phyloP scores from a whole-genome alignment of 192 early-diverging fungal genomes.

The Umbelopsis ramanniana region DNA sequence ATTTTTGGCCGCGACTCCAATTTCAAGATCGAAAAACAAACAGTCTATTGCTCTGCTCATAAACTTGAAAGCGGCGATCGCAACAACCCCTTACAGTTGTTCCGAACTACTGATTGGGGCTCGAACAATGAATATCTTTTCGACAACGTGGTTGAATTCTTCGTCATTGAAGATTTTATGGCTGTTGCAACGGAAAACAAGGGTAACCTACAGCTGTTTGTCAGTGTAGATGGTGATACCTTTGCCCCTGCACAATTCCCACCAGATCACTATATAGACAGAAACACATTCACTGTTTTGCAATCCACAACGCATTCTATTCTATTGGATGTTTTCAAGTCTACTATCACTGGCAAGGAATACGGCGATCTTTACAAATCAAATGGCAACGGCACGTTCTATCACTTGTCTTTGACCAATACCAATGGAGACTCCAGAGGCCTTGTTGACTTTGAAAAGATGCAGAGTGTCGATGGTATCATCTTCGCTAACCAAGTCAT shows the following conservation, averaged over 20 bases:
- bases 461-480: constrained; percentile 85
- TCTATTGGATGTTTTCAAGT: constrained; percentile 78
- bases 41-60: constrained; percentile 76
- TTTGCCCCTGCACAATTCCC: constrained; percentile 85
- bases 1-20: constrained; percentile 71
- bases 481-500: constrained; percentile 86
- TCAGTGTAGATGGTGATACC: constrained; percentile 75
- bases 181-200: constrained; percentile 65
- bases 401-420: constrained; percentile 72
- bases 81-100: constrained; percentile 73
- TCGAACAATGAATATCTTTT: constrained; percentile 51
- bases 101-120: constrained; percentile 50
- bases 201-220: constrained; percentile 62
- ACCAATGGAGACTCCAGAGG: constrained; percentile 79
- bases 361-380: constrained; percentile 87
- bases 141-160: constrained; percentile 70
- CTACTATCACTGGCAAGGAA: constrained; percentile 49
- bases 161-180: constrained; percentile 74
- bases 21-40: constrained; percentile 66
- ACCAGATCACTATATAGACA: constrained; percentile 71
- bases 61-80: constrained; percentile 60
- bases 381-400: constrained; percentile 84
- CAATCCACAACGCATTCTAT: constrained; percentile 80
- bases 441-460: constrained; percentile 89
- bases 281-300: constrained; percentile 83